Conservation (phyloP, 306 rosid species). For the Rubus parviflorus region DNA sequence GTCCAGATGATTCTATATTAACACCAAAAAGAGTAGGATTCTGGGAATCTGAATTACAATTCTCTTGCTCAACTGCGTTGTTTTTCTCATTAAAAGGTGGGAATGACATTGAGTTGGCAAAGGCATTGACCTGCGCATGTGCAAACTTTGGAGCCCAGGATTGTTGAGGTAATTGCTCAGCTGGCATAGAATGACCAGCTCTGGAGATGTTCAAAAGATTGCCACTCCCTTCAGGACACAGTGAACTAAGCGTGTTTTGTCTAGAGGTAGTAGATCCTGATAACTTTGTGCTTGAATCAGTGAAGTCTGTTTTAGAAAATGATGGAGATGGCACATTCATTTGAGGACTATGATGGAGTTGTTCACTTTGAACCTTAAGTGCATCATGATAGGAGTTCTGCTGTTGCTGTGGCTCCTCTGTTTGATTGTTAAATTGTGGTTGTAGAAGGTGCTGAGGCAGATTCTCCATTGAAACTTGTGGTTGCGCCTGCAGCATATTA, state of each 20-base stretch:
- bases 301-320: constrained; percentile 53
- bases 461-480: constrained; percentile 51
- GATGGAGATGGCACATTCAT: constrained; percentile 63
- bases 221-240: constrained; percentile 66
- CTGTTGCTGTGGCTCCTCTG: constrained; percentile 54
- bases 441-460: constrained; percentile 61
- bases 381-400: constrained; percentile 52
- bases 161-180: constrained; percentile 69
- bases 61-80: constrained; percentile 44
- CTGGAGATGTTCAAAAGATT: constrained; percentile 54
- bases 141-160: constrained; percentile 55
- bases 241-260: constrained; percentile 56
- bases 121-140: constrained; percentile 51
- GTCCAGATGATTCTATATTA: constrained; percentile 83
- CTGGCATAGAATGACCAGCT: constrained; percentile 53
- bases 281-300: constrained; percentile 62
- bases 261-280: constrained; percentile 47
- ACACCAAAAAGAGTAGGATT: constrained; percentile 73
- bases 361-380: constrained; percentile 53
- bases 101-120: constrained; percentile 55
- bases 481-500: constrained; percentile 58
- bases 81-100: constrained; percentile 60
- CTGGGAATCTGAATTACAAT: constrained; percentile 52
- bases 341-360: constrained; percentile 67
- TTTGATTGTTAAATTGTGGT: constrained; percentile 51